These are phyloP conservation scores for Gremmenia infestans DNA, from an alignment of 2,329 filamentous ascomycete species.

Conservation along the genomic window DNA sequence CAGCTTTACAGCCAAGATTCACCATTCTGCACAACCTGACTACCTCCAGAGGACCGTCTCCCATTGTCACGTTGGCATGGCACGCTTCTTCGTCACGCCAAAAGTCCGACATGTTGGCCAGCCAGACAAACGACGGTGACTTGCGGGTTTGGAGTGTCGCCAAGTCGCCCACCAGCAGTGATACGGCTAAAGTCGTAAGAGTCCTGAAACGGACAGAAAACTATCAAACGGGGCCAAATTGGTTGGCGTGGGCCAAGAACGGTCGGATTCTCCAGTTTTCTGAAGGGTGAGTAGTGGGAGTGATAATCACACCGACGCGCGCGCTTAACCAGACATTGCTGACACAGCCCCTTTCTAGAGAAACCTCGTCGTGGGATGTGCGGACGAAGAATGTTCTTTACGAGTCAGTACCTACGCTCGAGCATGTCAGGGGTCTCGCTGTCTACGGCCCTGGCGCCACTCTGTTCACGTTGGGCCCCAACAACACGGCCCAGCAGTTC, in stretches of 20 bases:
- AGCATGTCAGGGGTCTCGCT: slow-evolving; percentile 75
- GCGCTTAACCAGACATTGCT: slow-evolving; percentile 41
- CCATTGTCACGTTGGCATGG: slow-evolving; percentile 84
- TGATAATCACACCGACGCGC: slow-evolving; percentile 36
- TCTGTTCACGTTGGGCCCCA: slow-evolving; percentile 83
- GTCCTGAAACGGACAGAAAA: slow-evolving; percentile 77
- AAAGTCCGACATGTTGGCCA: slow-evolving; percentile 96
- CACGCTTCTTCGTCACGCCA: slow-evolving; percentile 94
- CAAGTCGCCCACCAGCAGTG: slow-evolving; percentile 65
- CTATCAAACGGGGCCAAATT: slow-evolving; percentile 72
- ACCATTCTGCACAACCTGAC: slow-evolving; percentile 90
- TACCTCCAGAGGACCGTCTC: slow-evolving; percentile 77
- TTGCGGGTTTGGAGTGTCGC: slow-evolving; percentile 94
- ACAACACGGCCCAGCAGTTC: slow-evolving; percentile 90
- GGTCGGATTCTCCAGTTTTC: slow-evolving; percentile 90
- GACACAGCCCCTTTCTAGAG: slow-evolving; percentile 46
- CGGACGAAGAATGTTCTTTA: slow-evolving; percentile 94
- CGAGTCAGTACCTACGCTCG: slow-evolving; percentile 79
- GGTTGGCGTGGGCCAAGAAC: slow-evolving; percentile 99
- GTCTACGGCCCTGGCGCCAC: slow-evolving; percentile 88
- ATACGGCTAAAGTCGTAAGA: slow-evolving; percentile 83
- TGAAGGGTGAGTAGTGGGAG: slow-evolving; percentile 64
- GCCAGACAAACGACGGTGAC: slow-evolving; percentile 87
- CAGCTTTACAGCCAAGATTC: slow-evolving; percentile 83
- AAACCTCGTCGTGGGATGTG: slow-evolving; percentile 95